These are phyloP conservation scores for Fusarium incarnatum DNA, from an alignment of 2,329 filamentous ascomycete genomes.

Conservation along the genomic window DNA sequence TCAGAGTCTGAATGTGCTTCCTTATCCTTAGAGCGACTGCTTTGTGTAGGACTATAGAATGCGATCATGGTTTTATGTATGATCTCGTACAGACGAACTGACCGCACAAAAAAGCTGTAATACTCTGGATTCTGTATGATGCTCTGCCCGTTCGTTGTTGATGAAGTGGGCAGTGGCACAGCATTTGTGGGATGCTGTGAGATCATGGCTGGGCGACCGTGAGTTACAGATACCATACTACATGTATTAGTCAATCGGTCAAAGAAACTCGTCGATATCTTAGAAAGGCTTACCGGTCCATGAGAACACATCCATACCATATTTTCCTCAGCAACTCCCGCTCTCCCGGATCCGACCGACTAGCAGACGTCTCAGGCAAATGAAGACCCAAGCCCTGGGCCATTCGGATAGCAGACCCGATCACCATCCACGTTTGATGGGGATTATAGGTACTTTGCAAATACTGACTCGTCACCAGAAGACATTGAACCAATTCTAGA, in stretches of 20 bases:
- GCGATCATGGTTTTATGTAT: conserved; percentile 49
- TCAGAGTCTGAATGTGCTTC: conserved; percentile 6
- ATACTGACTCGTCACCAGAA: conserved; percentile 61
- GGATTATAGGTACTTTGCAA: conserved; percentile 61
- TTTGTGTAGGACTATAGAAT: conserved; percentile 43
- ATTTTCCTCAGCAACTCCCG: conserved; percentile 47
- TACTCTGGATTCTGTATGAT: conserved; percentile 13
- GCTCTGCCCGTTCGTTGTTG: not conserved
- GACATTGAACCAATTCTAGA: conserved; percentile 58
- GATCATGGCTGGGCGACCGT: conserved; percentile 54
- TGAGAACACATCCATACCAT: conserved; percentile 54
- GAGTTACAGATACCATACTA: conserved; percentile 53
- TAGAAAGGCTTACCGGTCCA: conserved; percentile 50
- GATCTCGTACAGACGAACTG: conserved; percentile 54
- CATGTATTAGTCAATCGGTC: not conserved
- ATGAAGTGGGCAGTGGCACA: conserved; percentile 45
- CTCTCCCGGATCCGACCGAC: conserved; percentile 37
- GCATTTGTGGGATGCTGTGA: conserved; percentile 42
- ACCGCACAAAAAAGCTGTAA: conserved; percentile 51
- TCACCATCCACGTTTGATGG: conserved; percentile 63
- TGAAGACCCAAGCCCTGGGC: conserved; percentile 61
- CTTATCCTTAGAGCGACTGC: conserved; percentile 8
- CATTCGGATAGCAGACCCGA: conserved; percentile 59
- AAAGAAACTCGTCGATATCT: fast-evolving
- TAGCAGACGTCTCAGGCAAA: conserved; percentile 53